Percentiles rank a stretch among this genome's conserved stretches.
Evolutionary conservation across 2,329 filamentous ascomycete species (phyloP).

Genomic region (Curvularia hawaiiensis): DNA sequence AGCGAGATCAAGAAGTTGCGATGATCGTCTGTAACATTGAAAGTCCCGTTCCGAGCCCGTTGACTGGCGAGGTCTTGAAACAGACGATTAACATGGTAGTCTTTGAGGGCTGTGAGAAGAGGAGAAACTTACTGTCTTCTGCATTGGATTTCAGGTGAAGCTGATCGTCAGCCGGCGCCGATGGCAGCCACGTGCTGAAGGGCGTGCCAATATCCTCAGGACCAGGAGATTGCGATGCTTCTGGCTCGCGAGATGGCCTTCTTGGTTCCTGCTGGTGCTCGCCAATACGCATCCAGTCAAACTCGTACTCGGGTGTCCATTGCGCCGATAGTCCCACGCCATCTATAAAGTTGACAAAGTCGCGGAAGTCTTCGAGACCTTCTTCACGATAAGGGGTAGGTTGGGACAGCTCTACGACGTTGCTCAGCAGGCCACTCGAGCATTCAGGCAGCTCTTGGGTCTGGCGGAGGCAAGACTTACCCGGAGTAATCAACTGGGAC

Average conservation of each 20-base stretch:
- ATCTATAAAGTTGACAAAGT: constrained; percentile 43
- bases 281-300: constrained; percentile 33
- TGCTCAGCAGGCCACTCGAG: constrained; percentile 1
- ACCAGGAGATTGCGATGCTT: constrained; percentile 20
- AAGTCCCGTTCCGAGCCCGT: constrained; percentile 27
- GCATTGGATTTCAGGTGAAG: constrained; percentile 29
- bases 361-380: constrained; percentile 38
- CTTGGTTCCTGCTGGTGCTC: constrained; percentile 26
- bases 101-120: background rate
- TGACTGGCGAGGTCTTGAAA: constrained; percentile 24
- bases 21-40: constrained; percentile 35
- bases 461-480: constrained; percentile 5
- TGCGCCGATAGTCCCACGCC: constrained; percentile 39
- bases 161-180: constrained; percentile 36
- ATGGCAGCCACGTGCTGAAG: constrained; percentile 40
- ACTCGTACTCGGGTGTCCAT: constrained; percentile 40
- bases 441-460: background rate
- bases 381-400: constrained; percentile 26
- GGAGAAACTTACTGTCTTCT: constrained; percentile 18
- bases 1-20: constrained; percentile 29
- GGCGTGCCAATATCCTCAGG: constrained; percentile 39
- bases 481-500: constrained; percentile 21
- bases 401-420: constrained; percentile 12
- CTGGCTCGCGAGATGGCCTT: constrained; percentile 26
- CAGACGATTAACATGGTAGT: background rate